Evolutionary conservation across 202 grass and related monocot species (phyloP).

Genomic region (Setaria italica): DNA sequence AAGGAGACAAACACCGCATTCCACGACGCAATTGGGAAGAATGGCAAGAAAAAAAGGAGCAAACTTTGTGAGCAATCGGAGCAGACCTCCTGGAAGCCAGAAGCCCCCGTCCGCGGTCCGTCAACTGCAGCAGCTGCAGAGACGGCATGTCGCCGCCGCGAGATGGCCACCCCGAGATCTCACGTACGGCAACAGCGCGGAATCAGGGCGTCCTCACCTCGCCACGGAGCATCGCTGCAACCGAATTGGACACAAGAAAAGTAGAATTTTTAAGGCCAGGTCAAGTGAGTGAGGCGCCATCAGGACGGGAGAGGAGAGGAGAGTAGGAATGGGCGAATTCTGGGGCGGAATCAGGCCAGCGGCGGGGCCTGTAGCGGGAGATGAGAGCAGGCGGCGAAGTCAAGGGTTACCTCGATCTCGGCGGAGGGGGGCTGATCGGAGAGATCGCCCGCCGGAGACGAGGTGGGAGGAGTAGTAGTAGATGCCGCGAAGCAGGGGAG

Average conservation of each 20-base stretch:
- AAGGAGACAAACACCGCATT: conserved; percentile 4
- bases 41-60: neutral
- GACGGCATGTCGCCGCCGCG: conserved; percentile 63
- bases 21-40: conserved; percentile 3
- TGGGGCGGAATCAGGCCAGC: neutral
- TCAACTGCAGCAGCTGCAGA: conserved; percentile 87
- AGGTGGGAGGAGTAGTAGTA: conserved; percentile 17
- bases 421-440: neutral
- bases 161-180: conserved; percentile 42
- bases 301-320: neutral
- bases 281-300: neutral
- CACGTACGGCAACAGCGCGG: neutral
- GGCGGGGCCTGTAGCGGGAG: neutral
- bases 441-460: conserved; percentile 43
- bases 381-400: neutral
- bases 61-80: conserved; percentile 9
- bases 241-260: conserved; percentile 20
- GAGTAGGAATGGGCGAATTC: neutral
- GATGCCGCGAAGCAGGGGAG: conserved; percentile 45
- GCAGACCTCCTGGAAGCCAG: conserved; percentile 70
- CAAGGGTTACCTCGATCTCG: conserved; percentile 20
- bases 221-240: conserved; percentile 28
- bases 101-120: conserved; percentile 72
- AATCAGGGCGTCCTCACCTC: conserved; percentile 1
- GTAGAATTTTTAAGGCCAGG: neutral